Evolutionary conservation across 345 rosid species (phyloP).

Genomic region (Pugionium dolabratum): DNA sequence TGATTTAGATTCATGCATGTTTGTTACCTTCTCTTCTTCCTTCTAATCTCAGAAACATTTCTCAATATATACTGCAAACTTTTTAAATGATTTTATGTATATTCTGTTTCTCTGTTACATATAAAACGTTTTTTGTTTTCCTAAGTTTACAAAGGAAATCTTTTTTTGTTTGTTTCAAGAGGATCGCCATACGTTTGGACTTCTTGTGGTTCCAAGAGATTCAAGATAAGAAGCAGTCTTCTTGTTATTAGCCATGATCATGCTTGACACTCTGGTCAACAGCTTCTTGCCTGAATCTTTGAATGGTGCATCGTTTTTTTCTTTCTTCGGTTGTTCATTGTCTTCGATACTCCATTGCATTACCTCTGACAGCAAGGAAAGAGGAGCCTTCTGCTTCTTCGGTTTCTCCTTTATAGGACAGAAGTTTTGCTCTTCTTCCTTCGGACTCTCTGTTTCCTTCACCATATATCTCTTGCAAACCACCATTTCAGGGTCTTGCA

Average conservation of each 20-base stretch:
- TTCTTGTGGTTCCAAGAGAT: conserved; percentile 60
- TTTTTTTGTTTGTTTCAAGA: background rate
- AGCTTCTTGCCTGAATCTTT: conserved; percentile 47
- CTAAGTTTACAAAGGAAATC: conserved; percentile 28
- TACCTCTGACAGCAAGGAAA: conserved; percentile 54
- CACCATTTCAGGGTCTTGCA: conserved; percentile 52
- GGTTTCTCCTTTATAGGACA: conserved; percentile 35
- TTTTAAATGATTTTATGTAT: conserved; percentile 27
- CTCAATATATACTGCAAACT: conserved; percentile 9
- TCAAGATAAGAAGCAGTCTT: conserved; percentile 62
- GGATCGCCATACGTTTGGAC: conserved; percentile 51
- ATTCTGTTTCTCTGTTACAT: conserved; percentile 37
- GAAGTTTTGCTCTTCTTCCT: conserved; percentile 27
- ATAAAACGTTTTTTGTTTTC: background rate
- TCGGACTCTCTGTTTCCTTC: conserved; percentile 35
- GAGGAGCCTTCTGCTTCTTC: conserved; percentile 19
- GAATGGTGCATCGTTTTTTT: conserved; percentile 23
- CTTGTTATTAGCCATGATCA: conserved; percentile 44
- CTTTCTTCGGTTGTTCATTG: conserved; percentile 29
- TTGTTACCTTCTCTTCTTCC: conserved; percentile 15
- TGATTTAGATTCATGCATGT: conserved; percentile 33
- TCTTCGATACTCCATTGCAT: conserved; percentile 59
- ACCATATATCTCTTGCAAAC: conserved; percentile 28
- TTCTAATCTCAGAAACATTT: conserved; percentile 24
- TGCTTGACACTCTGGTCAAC: conserved; percentile 44